Conservation (phyloP, 2,329 filamentous ascomycete genomes). For the Emergomyces orientalis region DNA sequence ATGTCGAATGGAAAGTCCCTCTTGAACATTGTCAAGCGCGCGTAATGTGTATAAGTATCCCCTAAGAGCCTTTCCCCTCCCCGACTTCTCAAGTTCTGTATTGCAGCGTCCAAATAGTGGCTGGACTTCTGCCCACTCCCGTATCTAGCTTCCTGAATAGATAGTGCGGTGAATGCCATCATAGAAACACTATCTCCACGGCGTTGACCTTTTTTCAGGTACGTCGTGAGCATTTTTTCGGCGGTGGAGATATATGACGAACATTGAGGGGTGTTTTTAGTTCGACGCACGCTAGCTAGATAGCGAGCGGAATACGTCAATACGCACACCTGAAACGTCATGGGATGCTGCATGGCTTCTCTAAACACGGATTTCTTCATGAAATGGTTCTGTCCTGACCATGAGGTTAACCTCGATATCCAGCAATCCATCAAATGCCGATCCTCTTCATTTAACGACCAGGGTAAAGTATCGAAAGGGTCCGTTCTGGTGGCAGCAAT, state of each 20-base stretch:
- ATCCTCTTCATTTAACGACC: slow-evolving; percentile 21
- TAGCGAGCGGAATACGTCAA: slow-evolving; percentile 32
- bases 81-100: slow-evolving; percentile 26
- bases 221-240: slow-evolving; percentile 23
- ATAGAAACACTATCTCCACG: slow-evolving; percentile 25
- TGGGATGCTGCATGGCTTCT: slow-evolving; percentile 26
- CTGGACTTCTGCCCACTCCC: slow-evolving; percentile 24
- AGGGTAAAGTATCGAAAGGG: slow-evolving; percentile 26
- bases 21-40: slow-evolving; percentile 26
- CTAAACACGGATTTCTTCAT: slow-evolving; percentile 31
- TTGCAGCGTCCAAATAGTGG: slow-evolving; percentile 24
- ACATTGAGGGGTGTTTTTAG: slow-evolving; percentile 20
- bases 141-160: slow-evolving; percentile 33
- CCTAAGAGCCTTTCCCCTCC: slow-evolving; percentile 20
- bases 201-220: slow-evolving; percentile 16
- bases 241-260: slow-evolving; percentile 23
- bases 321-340: slow-evolving; percentile 31
- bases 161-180: slow-evolving; percentile 29
- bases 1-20: slow-evolving; percentile 10
- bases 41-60: slow-evolving; percentile 28
- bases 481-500: slow-evolving; percentile 26
- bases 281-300: slow-evolving; percentile 23
- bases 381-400: slow-evolving; percentile 33
- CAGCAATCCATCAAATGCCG: slow-evolving; percentile 29
- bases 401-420: slow-evolving; percentile 31